Percentiles rank a stretch among this genome's conserved stretches.
These are phyloP conservation scores for Trichoderma sp. DNA, from an alignment of 2,329 filamentous ascomycete genomes.

Conservation along the genomic window DNA sequence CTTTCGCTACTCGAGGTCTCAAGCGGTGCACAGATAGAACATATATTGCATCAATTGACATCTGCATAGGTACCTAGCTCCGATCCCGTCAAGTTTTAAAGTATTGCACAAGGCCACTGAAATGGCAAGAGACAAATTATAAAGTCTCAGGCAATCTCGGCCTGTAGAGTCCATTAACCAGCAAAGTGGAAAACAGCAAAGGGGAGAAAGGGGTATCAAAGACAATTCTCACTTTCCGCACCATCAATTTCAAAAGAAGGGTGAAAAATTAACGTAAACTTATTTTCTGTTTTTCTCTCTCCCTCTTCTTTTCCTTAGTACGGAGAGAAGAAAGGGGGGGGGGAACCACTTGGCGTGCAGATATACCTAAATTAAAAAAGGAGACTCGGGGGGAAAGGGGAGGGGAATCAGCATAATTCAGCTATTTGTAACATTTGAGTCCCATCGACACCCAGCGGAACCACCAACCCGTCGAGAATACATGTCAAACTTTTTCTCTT, in stretches of 20 bases:
- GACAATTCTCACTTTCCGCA: not conserved
- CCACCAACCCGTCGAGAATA: constrained; percentile 26
- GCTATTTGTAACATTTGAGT: constrained; percentile 26
- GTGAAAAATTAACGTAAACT: not conserved
- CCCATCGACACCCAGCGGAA: constrained; percentile 13
- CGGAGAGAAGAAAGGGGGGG: not conserved
- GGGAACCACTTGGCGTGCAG: not conserved
- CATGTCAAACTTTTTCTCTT: constrained; percentile 27
- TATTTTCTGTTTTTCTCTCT: not conserved
- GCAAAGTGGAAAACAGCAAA: not conserved
- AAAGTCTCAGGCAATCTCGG: not conserved
- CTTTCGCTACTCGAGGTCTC: not conserved
- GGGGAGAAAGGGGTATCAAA: not conserved
- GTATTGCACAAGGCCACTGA: not conserved
- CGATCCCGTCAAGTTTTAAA: not conserved
- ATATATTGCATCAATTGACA: not conserved
- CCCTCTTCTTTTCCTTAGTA: not conserved
- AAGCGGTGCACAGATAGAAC: not conserved
- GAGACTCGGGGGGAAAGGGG: not conserved
- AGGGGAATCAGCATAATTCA: constrained; percentile 15
- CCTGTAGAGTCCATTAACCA: not conserved
- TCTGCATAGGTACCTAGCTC: not conserved
- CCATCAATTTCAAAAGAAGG: not conserved
- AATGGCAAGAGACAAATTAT: not conserved
- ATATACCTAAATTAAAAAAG: not conserved